Percentiles rank a stretch among this genome's conserved stretches.
Evolutionary conservation across 2,329 filamentous ascomycete species (phyloP).

Genomic region (Cercospora brassicicola): DNA sequence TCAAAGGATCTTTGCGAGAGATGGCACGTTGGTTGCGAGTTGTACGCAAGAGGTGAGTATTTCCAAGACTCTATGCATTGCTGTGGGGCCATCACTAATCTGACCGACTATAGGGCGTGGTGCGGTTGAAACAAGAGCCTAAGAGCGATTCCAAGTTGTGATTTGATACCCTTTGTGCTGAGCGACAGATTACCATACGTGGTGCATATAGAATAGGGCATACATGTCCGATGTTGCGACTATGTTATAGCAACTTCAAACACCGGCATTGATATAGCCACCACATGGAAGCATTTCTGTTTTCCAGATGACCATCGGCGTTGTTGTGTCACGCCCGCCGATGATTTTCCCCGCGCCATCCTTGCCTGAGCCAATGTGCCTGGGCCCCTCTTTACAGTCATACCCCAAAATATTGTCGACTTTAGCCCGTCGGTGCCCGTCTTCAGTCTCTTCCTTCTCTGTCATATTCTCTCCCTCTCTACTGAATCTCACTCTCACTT

Average conservation of each 20-base stretch:
- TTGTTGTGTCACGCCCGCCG: not conserved
- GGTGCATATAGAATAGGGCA: not conserved
- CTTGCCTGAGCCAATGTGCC: not conserved
- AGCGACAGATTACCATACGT: not conserved
- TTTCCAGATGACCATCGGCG: not conserved
- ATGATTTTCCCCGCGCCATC: not conserved
- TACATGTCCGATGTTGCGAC: not conserved
- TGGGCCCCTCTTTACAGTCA: constrained; percentile 1
- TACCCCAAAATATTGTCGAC: constrained; percentile 3
- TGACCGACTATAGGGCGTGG: constrained; percentile 47
- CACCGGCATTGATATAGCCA: not conserved
- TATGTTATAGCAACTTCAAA: not conserved
- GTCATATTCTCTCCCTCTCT: not conserved
- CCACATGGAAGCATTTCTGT: not conserved
- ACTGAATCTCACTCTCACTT: not conserved
- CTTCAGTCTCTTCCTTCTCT: not conserved
- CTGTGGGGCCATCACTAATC: constrained; percentile 21
- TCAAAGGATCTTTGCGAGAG: constrained; percentile 69
- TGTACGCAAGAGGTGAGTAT: constrained; percentile 71
- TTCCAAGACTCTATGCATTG: not conserved
- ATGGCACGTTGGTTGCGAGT: constrained; percentile 72
- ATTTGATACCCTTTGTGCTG: constrained; percentile 1
- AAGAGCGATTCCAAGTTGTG: constrained; percentile 22
- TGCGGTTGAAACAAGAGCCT: constrained; percentile 50
- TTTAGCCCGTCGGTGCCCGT: not conserved